Evolutionary conservation across 2,329 filamentous ascomycete species (phyloP).

Genomic region (Xylariomycetidae sp.): DNA sequence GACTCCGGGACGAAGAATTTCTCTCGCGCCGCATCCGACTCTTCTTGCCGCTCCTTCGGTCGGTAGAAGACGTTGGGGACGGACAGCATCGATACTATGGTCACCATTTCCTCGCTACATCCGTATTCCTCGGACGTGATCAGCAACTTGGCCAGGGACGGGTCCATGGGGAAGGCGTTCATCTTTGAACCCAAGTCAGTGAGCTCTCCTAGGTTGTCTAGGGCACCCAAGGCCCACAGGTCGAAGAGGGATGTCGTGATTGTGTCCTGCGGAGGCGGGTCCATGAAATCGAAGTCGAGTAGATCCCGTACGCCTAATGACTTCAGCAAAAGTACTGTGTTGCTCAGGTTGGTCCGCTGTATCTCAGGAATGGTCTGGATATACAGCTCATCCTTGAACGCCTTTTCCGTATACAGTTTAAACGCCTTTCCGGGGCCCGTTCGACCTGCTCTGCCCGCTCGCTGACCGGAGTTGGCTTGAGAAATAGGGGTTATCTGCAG

Average conservation of each 20-base stretch:
- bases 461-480: slow-evolving; percentile 90
- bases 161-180: slow-evolving; percentile 98
- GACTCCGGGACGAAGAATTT: slow-evolving; percentile 99
- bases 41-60: slow-evolving; percentile 92
- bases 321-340: slow-evolving; percentile 90
- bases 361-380: slow-evolving; percentile 97
- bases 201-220: slow-evolving; percentile 90
- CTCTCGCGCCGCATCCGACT: slow-evolving; percentile 90
- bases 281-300: slow-evolving; percentile 98
- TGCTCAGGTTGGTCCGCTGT: slow-evolving; percentile 90
- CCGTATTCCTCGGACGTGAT: slow-evolving; percentile 87
- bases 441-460: slow-evolving; percentile 87
- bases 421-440: slow-evolving; percentile 96
- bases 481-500: slow-evolving; percentile 97
- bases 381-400: slow-evolving; percentile 94
- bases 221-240: slow-evolving; percentile 88
- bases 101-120: slow-evolving; percentile 96
- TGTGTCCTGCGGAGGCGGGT: slow-evolving; percentile 94
- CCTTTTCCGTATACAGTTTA: slow-evolving; percentile 88
- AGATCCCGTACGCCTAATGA: slow-evolving; percentile 91
- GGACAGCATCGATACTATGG: slow-evolving; percentile 95
- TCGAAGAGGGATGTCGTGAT: slow-evolving; percentile 97
- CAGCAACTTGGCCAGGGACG: slow-evolving; percentile 87
- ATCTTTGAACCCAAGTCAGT: slow-evolving; percentile 84
- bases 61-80: slow-evolving; percentile 96